Percentiles rank a stretch among this genome's conserved stretches.
phyloP scores from a whole-genome alignment of 441 rosid species.

The Caryocar brasiliense region DNA sequence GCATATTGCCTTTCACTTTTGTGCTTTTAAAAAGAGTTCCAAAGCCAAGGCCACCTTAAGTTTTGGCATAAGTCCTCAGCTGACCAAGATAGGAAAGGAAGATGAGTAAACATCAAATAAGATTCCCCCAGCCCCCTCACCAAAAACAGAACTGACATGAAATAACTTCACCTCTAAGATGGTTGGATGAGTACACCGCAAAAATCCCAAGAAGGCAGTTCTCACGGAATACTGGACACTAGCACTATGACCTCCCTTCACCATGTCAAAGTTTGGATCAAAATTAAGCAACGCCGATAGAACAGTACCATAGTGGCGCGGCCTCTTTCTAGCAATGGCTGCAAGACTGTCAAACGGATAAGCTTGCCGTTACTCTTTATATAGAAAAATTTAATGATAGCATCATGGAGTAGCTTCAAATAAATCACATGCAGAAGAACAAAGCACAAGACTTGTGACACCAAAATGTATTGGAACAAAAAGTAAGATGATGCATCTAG shows the following conservation, averaged over 20 bases:
- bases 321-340: slow-evolving; percentile 85
- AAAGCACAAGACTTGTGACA: neutral
- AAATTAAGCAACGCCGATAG: slow-evolving; percentile 76
- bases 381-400: too few relatives aligned
- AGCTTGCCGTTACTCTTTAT: too few relatives aligned
- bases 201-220: slow-evolving; percentile 93
- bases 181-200: slow-evolving; percentile 67
- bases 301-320: slow-evolving; percentile 53
- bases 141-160: neutral
- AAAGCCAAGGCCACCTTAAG: too few relatives aligned
- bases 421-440: slow-evolving; percentile 4
- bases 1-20: neutral
- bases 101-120: too few relatives aligned
- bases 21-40: too few relatives aligned
- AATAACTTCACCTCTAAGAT: slow-evolving; percentile 63
- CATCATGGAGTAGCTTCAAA: neutral
- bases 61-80: too few relatives aligned
- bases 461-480: too few relatives aligned
- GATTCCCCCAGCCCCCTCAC: neutral
- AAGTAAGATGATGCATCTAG: too few relatives aligned
- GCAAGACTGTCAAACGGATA: slow-evolving; percentile 71
- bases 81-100: too few relatives aligned
- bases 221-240: slow-evolving; percentile 85
- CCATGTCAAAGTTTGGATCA: slow-evolving; percentile 53
- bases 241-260: slow-evolving; percentile 57